Evolutionary conservation across 371 early-diverging fungal genomes (phyloP), one percentile per base, ranked within the genome.

Genomic region (Syncephalastrum racemosum): DNA sequence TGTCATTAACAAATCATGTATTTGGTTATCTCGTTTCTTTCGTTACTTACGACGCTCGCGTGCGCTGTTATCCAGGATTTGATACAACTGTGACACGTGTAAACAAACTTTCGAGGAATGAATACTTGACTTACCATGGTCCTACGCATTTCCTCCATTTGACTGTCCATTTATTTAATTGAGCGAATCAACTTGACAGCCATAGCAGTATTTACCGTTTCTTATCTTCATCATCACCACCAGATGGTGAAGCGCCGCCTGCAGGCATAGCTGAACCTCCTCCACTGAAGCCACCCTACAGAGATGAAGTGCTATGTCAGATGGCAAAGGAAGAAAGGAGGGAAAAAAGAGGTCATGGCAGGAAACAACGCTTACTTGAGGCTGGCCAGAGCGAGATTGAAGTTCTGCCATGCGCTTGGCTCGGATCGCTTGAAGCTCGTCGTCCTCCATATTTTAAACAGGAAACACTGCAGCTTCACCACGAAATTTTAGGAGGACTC

Each of bases 81-180:
- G 92, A 19, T 77, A 75, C 27, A 95, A 75, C 90, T 90, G 60
- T 10, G 15, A n/a, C 36, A 31, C 36, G 36, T 31, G 36, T 31
- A 31, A 31, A 31, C 36, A 31, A 31, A 31, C 36, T 31, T 31
- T 31, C 36, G 10, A 31, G 12, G 10, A 31, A 31, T n/a, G 36
- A 31, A 8, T 8, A 31, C 10, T 10, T 24, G n/a, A 18, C 60
- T 25, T 80, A 90, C 89, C 90, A 91, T 88, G 16, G 80, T 83
- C 46, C 89, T 76, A 19, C 93, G 85, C 85, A 87, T 86, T 64
- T 96, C 94, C 57, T 94, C 92, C 84, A 84, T 81, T 72, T 91
- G 89, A 18, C 82, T 84, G 62, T 19, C 46, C 22, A 31, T 31
- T 31, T 5, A 12, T 12, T 31, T 31, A 31, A 12, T 31, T 31